phyloP scores from a whole-genome alignment of 2,329 filamentous ascomycete species.

The Fusarium oligoseptatum region DNA sequence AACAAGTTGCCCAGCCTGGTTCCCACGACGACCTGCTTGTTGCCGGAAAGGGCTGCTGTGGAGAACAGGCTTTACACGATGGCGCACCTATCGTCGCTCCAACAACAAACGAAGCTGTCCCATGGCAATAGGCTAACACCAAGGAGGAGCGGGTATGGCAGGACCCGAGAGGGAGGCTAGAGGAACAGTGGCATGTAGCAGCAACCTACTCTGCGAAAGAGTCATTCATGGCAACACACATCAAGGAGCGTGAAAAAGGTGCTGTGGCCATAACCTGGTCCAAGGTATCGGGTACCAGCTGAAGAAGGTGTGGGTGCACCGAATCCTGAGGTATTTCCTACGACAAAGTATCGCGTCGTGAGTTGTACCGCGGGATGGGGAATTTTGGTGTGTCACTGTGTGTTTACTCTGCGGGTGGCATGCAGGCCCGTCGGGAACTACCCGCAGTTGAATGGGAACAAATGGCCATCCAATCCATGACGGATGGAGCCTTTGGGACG shows the following conservation, averaged over 20 bases:
- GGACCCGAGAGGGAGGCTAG: conserved; percentile 22
- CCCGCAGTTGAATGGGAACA: conserved; percentile 14
- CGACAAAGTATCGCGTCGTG: background rate
- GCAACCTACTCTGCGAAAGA: conserved; percentile 4
- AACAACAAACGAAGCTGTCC: background rate
- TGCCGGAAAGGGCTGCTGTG: conserved; percentile 1
- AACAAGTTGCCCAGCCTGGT: conserved; percentile 10
- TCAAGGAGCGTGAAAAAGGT: background rate
- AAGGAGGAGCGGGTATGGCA: conserved; percentile 37
- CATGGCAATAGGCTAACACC: conserved; percentile 9
- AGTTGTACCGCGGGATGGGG: background rate
- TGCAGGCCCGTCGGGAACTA: conserved; percentile 25
- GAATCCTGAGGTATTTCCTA: conserved; percentile 31
- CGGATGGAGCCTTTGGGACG: background rate
- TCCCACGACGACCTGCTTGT: conserved; percentile 22
- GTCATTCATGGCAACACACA: background rate
- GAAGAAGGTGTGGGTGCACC: background rate
- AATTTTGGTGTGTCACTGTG: conserved; percentile 4
- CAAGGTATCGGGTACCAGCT: conserved; percentile 17
- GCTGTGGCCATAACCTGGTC: background rate
- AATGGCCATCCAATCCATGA: background rate
- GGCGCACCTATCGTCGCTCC: conserved; percentile 4
- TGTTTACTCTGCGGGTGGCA: conserved; percentile 8
- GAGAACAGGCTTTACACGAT: conserved; percentile 12
- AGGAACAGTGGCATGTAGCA: background rate